A percentile compares a stretch with the other conserved stretches of the same genome.
Evolutionary conservation across 2,329 filamentous ascomycete species (phyloP).

Genomic region (Allantophomopsis cytisporea): DNA sequence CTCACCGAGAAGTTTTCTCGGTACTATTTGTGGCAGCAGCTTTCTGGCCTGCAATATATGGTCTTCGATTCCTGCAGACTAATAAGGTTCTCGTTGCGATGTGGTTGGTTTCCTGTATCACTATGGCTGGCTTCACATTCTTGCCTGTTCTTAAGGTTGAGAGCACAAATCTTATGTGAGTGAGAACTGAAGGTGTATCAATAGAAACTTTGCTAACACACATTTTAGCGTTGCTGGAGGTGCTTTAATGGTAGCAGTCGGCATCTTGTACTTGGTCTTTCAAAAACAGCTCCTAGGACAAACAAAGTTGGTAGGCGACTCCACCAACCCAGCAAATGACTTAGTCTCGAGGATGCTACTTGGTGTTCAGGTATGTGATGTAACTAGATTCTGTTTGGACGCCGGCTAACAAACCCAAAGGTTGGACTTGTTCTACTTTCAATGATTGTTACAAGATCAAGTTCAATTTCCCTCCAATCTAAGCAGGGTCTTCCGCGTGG

Average conservation of each 20-base stretch:
- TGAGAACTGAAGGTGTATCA: constrained; percentile 4
- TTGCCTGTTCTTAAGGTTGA: constrained; percentile 80
- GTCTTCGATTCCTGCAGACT: constrained; percentile 53
- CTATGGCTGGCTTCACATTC: constrained; percentile 86
- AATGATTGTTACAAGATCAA: constrained; percentile 78
- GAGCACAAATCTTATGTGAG: constrained; percentile 59
- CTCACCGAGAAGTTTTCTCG: constrained; percentile 78
- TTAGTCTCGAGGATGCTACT: constrained; percentile 43
- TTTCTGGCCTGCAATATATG: constrained; percentile 68
- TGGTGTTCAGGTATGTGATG: constrained; percentile 44
- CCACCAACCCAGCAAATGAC: constrained; percentile 23
- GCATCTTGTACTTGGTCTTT: constrained; percentile 65
- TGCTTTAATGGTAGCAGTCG: constrained; percentile 61
- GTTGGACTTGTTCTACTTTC: constrained; percentile 67
- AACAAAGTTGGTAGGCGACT: constrained; percentile 11
- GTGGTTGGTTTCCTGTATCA: constrained; percentile 65
- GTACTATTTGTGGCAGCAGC: constrained; percentile 62
- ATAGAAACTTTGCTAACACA: constrained; percentile 6
- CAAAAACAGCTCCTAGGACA: constrained; percentile 38
- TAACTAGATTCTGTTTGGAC: constrained; percentile 1
- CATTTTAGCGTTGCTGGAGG: constrained; percentile 57
- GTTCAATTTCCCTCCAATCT: constrained; percentile 71
- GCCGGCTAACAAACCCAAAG: constrained; percentile 5
- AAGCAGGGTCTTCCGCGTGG: constrained; percentile 75
- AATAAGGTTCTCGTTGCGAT: constrained; percentile 50